Conservation (phyloP, 345 rosid genomes). For the Linum trigynum region DNA sequence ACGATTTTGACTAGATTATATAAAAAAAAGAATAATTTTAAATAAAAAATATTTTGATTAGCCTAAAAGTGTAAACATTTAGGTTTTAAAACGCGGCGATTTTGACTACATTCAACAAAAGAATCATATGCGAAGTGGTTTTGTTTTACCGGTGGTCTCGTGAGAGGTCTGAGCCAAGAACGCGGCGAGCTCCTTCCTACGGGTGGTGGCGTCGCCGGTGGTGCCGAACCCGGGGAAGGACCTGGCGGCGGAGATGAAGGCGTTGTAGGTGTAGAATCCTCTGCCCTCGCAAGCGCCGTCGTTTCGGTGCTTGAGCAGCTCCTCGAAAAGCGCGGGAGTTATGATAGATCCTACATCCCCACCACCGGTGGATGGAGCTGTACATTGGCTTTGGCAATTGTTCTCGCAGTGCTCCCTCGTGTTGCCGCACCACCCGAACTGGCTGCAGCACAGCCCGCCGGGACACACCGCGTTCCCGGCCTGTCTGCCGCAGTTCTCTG, state of each 20-base stretch:
- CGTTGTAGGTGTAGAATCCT: constrained; percentile 16
- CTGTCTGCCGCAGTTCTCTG: constrained; percentile 17
- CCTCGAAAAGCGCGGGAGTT: background rate
- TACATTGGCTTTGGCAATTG: constrained; percentile 18
- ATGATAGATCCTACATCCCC: constrained; percentile 9
- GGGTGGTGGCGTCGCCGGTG: constrained; percentile 9
- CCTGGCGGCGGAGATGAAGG: constrained; percentile 16
- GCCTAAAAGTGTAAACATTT: too few species aligned
- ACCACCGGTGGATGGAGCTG: background rate
- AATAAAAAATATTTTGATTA: too few species aligned
- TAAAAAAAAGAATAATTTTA: too few species aligned
- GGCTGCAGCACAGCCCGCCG: constrained; percentile 14
- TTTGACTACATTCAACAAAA: too few species aligned
- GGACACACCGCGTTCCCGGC: constrained; percentile 17
- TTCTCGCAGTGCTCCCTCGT: background rate
- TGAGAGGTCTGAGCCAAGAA: constrained; percentile 21
- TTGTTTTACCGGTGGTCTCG: constrained; percentile 16
- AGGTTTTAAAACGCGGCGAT: too few species aligned
- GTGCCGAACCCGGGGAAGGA: constrained; percentile 13
- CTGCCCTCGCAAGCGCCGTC: constrained; percentile 11
- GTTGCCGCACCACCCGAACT: constrained; percentile 17
- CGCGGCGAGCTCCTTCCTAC: constrained; percentile 18
- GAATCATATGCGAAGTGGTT: too few species aligned
- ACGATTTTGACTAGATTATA: too few species aligned
- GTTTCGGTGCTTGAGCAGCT: constrained; percentile 15